A percentile compares a stretch with the other conserved stretches of the same genome.
phyloP scores from a whole-genome alignment of 768 basidiomycete genomes.

The Auricularia sp. region DNA sequence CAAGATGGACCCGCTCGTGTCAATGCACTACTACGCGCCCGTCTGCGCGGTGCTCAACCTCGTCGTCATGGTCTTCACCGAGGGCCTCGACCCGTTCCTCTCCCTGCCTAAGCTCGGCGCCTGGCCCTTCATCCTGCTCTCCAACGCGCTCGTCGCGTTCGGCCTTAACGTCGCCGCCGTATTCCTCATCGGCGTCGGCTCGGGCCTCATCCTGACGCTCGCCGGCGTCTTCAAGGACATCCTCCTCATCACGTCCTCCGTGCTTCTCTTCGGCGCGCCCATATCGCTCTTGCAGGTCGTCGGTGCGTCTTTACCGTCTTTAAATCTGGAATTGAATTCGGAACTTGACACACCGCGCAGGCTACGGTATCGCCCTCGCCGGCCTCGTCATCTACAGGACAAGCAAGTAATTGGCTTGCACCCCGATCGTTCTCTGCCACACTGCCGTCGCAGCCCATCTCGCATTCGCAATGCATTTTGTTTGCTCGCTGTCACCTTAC shows the following conservation, averaged over 20 bases:
- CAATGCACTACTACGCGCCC: constrained; percentile 92
- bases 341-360: constrained; percentile 24
- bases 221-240: constrained; percentile 98
- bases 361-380: constrained; percentile 79
- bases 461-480: too few species aligned
- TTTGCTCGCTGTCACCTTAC: too few species aligned
- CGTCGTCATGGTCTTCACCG: constrained; percentile 79
- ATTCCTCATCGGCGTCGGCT: constrained; percentile 82
- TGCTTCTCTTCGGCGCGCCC: constrained; percentile 69
- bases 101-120: constrained; percentile 45
- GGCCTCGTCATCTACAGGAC: constrained; percentile 44
- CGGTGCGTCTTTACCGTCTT: constrained; percentile 31
- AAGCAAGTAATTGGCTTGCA: too few species aligned
- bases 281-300: constrained; percentile 81
- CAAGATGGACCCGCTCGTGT: constrained; percentile 96
- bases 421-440: too few species aligned
- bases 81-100: constrained; percentile 80
- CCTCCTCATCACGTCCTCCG: constrained; percentile 84
- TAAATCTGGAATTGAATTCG: constrained; percentile 1
- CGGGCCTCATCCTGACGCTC: constrained; percentile 81
- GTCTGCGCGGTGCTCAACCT: constrained; percentile 90
- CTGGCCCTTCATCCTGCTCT: constrained; percentile 61
- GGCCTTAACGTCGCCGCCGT: constrained; percentile 87
- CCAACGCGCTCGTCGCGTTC: constrained; percentile 84
- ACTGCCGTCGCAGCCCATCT: too few species aligned